Evolutionary conservation across 108 stramenopile genomes (phyloP).

Genomic region (Pseudonitzschia pungens): DNA sequence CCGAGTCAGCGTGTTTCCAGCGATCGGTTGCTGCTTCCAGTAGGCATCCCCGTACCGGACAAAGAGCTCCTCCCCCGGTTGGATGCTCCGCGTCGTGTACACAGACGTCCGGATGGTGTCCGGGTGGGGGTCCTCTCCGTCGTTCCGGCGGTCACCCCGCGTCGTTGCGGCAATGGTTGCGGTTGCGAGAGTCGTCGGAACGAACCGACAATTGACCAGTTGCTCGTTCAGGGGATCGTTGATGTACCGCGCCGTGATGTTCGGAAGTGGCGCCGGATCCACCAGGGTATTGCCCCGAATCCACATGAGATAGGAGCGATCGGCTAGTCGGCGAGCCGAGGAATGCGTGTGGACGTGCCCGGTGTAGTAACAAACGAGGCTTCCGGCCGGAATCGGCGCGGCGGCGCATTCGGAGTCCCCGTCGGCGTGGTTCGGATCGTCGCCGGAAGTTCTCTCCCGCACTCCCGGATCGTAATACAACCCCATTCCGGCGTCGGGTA

Average conservation of each 20-base stretch:
- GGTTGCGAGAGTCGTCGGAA: neutral
- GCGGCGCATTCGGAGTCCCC: too few species aligned
- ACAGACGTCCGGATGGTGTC: constrained; percentile 28
- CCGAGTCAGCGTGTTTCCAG: neutral
- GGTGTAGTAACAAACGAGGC: constrained; percentile 35
- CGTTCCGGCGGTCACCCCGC: too few species aligned
- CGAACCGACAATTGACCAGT: constrained; percentile 33
- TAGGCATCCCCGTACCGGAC: constrained; percentile 73
- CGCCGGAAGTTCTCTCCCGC: neutral
- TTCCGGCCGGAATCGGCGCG: constrained; percentile 19
- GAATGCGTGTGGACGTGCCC: constrained; percentile 35
- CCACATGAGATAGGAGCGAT: constrained; percentile 36
- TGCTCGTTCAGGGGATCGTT: constrained; percentile 44
- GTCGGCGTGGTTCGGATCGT: too few species aligned
- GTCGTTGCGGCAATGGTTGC: neutral
- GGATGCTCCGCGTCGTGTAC: constrained; percentile 55
- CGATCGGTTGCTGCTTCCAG: constrained; percentile 24
- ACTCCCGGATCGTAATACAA: constrained; percentile 32
- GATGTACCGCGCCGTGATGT: constrained; percentile 39
- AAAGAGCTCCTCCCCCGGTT: constrained; percentile 72
- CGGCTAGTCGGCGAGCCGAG: constrained; percentile 18
- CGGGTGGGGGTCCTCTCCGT: neutral
- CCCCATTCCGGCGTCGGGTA: constrained; percentile 34
- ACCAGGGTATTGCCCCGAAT: constrained; percentile 30
- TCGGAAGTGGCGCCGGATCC: constrained; percentile 18